A percentile compares a stretch with the other conserved stretches of the same genome.
These are phyloP conservation scores for Fusarium sororula DNA, from an alignment of 2,329 filamentous ascomycete species.

Conservation along the genomic window DNA sequence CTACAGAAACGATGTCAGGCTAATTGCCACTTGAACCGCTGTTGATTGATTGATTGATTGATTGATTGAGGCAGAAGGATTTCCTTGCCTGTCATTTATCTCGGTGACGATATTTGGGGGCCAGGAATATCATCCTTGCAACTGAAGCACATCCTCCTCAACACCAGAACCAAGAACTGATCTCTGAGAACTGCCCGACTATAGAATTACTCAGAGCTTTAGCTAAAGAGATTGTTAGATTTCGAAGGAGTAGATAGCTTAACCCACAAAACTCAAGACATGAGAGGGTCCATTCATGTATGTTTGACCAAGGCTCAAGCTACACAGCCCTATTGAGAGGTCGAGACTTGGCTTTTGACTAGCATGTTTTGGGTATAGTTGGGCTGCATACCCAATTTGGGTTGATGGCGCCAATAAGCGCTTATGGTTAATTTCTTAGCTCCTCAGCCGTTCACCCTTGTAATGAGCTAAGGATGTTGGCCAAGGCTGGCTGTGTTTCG, in stretches of 20 bases:
- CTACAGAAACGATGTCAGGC: not conserved
- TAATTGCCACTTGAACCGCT: not conserved
- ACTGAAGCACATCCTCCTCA: not conserved
- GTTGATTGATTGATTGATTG: not conserved
- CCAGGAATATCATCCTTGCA: not conserved
- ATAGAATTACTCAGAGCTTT: not conserved
- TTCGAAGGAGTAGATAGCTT: not conserved
- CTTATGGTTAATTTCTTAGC: conserved; percentile 2
- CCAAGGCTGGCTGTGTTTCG: conserved; percentile 9
- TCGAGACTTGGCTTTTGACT: not conserved
- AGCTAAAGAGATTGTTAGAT: not conserved
- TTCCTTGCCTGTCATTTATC: not conserved
- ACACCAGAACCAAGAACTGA: not conserved
- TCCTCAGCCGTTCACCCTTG: not conserved
- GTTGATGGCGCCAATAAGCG: conserved; percentile 3
- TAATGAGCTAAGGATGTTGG: not conserved
- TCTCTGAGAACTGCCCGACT: not conserved
- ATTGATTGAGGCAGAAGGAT: not conserved
- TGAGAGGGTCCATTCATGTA: not conserved
- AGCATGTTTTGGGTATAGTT: not conserved
- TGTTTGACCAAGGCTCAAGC: not conserved
- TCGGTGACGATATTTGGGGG: not conserved
- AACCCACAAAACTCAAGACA: not conserved
- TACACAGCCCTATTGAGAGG: not conserved
- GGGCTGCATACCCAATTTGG: not conserved